Base-by-base conservation (phyloP, 2,329 filamentous ascomycete species). In the Purpureocillium takamizusanense region DNA sequence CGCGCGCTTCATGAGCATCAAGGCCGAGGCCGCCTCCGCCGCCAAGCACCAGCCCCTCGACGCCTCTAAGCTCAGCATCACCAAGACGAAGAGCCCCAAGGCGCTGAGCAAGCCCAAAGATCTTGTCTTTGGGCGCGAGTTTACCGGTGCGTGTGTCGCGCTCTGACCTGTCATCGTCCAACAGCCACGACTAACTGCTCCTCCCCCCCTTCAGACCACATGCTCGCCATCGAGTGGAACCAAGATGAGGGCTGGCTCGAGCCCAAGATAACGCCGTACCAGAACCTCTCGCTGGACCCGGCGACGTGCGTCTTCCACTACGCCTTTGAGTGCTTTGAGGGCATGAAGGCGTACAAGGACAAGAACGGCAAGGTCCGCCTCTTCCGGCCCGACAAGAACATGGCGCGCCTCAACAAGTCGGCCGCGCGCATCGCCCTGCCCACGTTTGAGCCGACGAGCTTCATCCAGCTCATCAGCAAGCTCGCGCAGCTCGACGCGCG, bases 321-420 rank as follows among this genome's bases (percentile, higher is more conserved):
- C 65, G 92, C 87, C 35, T 97, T 97, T 58, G 86, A 94, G 64
- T 92, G 85, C 62, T 98, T 98, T 65, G 92, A 98, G 70, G 92
- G 92, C 51, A 95, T 97, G 88, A 98, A 98, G 72, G 92, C 92
- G 43, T 98, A 98, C 75, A 94, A 90, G 65, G 87, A 94, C 67
- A 78, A 74, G 53, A 59, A 77, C 32, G 86, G 86, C 51, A 68
- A 80, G 42, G 77, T 95, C 50, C 81, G 90, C 39, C 72, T 98
- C 39, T 98, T 98, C 75, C 79, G 92, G 27, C 92, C 92, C 2
- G 83, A 94, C 61, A 92, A 79, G 75, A 98, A 98, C 72, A 97
- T 97, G 90, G 81, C 73, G 47, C 83, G 92, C 44, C 67, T 98
- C 63, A 98, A 97, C 72, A 86, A 83, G 62, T 95, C 89, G 3